These are phyloP conservation scores for Fusarium armeniacum DNA, from an alignment of 2,329 filamentous ascomycete species.

Conservation along the genomic window DNA sequence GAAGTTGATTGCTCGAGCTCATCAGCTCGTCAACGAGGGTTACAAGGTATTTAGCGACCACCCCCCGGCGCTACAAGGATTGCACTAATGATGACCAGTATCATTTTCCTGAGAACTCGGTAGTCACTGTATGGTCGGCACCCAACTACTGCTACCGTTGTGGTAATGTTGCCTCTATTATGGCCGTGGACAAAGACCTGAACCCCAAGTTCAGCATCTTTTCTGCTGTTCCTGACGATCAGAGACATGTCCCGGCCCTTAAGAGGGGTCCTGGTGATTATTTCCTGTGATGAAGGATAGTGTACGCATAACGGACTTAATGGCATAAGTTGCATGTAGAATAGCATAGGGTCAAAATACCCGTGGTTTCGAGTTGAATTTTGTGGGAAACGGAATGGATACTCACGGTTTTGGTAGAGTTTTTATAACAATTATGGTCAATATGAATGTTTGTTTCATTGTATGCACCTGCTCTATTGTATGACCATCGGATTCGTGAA, in stretches of 20 bases:
- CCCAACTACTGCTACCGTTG: constrained; percentile 97
- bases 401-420: constrained; percentile 47
- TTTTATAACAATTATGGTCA: constrained; percentile 40
- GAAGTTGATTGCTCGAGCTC: constrained; percentile 95
- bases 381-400: constrained; percentile 46
- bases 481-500: too few species aligned
- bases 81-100: constrained; percentile 68
- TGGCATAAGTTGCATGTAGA: constrained; percentile 56
- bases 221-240: constrained; percentile 87
- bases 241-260: constrained; percentile 82
- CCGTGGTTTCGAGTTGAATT: constrained; percentile 55
- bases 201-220: constrained; percentile 95
- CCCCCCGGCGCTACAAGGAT: constrained; percentile 3
- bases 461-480: neutral
- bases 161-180: constrained; percentile 96
- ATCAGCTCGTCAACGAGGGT: constrained; percentile 97
- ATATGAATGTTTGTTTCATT: constrained; percentile 6
- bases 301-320: constrained; percentile 47
- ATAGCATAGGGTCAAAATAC: constrained; percentile 61
- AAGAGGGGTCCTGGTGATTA: constrained; percentile 77
- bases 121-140: constrained; percentile 98
- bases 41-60: constrained; percentile 78
- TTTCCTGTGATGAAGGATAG: constrained; percentile 67
- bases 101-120: constrained; percentile 94
- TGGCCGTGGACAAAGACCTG: constrained; percentile 88